Percentiles rank a stretch among this genome's conserved stretches.
phyloP scores from a whole-genome alignment of 2,329 filamentous ascomycete species.

The Gaeumannomyces tritici region DNA sequence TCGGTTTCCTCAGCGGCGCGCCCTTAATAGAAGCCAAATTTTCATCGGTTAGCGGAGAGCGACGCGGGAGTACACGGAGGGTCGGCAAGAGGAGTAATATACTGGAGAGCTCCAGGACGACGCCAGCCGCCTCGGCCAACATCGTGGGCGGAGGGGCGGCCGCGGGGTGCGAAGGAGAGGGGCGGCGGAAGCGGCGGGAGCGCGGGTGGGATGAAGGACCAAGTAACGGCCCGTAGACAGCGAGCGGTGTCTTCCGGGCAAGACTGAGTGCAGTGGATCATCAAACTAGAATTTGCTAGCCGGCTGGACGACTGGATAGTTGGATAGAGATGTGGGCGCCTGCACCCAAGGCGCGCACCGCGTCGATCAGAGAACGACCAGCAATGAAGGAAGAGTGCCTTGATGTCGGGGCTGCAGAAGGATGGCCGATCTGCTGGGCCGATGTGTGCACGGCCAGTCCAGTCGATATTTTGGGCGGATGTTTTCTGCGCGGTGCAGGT shows the following conservation, averaged over 20 bases:
- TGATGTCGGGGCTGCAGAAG: not conserved
- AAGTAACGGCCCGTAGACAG: not conserved
- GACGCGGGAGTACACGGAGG: slow-evolving; percentile 8
- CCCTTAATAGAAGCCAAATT: slow-evolving; percentile 18
- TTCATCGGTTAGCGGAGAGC: not conserved
- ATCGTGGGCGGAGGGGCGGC: slow-evolving; percentile 1
- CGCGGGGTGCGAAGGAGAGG: not conserved
- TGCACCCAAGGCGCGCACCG: too few relatives aligned
- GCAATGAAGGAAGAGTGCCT: too few relatives aligned
- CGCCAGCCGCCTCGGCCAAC: slow-evolving; percentile 19
- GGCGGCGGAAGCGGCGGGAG: not conserved
- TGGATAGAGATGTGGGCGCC: too few relatives aligned
- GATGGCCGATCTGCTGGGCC: too few relatives aligned
- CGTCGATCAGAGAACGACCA: too few relatives aligned
- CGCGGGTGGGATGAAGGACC: not conserved
- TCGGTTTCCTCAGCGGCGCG: slow-evolving; percentile 36
- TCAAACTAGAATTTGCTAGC: not conserved
- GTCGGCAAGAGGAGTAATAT: slow-evolving; percentile 5
- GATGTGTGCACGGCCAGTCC: not conserved
- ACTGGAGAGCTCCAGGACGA: slow-evolving; percentile 28
- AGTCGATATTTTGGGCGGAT: not conserved
- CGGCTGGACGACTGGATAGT: too few relatives aligned
- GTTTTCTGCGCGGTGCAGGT: not conserved
- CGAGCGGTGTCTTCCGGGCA: not conserved
- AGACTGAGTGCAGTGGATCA: not conserved